Evolutionary conservation across 164 flowering plant genomes (phyloP), one percentile per base, ranked within the genome.

Genomic region (Berberis thunbergii): DNA sequence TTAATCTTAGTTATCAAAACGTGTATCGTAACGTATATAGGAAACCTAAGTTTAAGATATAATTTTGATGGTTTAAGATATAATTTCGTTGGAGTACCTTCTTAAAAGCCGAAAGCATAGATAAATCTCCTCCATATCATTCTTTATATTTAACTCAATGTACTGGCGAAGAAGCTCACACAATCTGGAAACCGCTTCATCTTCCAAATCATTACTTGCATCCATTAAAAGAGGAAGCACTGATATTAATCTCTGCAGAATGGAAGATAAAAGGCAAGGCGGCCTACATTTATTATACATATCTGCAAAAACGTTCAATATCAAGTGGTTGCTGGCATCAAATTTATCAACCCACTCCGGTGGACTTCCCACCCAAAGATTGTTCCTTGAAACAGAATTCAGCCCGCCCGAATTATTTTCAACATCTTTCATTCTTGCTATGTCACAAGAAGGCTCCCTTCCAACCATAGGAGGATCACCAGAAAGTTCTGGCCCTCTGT

Each of bases 81-180:
- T 52, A 10, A 52, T 26, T 26, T 26, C 26, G 13, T 38, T 57
- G 6, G 12, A 12, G 43, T 84, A 94, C 98, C 98, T 91, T 75
- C 64, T 83, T 53, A 94, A 74, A 72, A 91, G 83, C 65, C 89
- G 79, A 72, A 86, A 81, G 72, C 93, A 87, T 49, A 81, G 48
- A 69, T 84, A 81, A 61, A 91, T 81, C 80, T 91, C 97, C 75
- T 94, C 98, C 62, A 94, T 74, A 74, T 94, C 97, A 39, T 71
- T 72, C 59, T 80, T 76, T 58, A 94, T 75, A 78, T 83, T 94
- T 57, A 84, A 59, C 56, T 84, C 74, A 58, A 89, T 72, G 71
- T 88, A 91, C 73, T 89, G 91, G 81, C 69, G 84, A 65, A 91
- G 74, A 76, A 91, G 83, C 72, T 91, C 91, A 70, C 76, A 76